Conservation (phyloP, 2,329 filamentous ascomycete genomes). For the Paracorniculantispora psalliotae region DNA sequence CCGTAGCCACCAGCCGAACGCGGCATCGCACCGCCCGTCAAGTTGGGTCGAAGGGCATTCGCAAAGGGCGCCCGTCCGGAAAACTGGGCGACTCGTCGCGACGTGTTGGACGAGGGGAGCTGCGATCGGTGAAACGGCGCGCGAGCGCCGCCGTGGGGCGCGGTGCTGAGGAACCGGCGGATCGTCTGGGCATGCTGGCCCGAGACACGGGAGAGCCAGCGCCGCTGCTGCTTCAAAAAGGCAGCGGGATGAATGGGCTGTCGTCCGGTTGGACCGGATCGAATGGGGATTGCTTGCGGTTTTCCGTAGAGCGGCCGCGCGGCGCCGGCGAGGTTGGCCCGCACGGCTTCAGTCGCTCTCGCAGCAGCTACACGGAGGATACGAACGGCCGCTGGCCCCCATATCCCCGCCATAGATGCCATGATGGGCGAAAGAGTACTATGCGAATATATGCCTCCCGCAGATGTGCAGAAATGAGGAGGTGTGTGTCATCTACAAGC, state of each 20-base stretch:
- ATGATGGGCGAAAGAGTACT: slow-evolving; percentile 33
- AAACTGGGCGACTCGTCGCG: slow-evolving; percentile 52
- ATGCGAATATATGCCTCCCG: slow-evolving; percentile 20
- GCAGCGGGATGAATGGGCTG: slow-evolving; percentile 52
- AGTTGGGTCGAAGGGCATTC: slow-evolving; percentile 80
- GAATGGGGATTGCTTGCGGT: slow-evolving; percentile 42
- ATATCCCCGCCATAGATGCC: slow-evolving; percentile 53
- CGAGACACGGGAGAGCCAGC: slow-evolving; percentile 45
- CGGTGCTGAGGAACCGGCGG: slow-evolving; percentile 48
- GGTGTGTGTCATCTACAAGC: slow-evolving; percentile 10
- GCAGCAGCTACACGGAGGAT: slow-evolving; percentile 48
- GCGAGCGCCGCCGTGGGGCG: slow-evolving; percentile 15
- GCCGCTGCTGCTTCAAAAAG: slow-evolving; percentile 45
- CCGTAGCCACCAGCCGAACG: slow-evolving; percentile 87
- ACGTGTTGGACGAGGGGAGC: slow-evolving; percentile 44
- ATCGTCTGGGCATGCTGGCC: slow-evolving; percentile 40
- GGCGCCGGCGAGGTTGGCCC: slow-evolving; percentile 43
- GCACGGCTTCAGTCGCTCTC: slow-evolving; percentile 47
- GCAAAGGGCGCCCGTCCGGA: slow-evolving; percentile 80
- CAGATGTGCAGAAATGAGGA: slow-evolving; percentile 18
- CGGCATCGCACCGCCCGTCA: slow-evolving; percentile 81
- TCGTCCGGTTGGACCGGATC: slow-evolving; percentile 33
- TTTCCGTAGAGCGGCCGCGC: slow-evolving; percentile 41
- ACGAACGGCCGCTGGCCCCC: slow-evolving; percentile 52
- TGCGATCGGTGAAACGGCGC: slow-evolving; percentile 42